Evolutionary conservation across 2,329 filamentous ascomycete species (phyloP).

Genomic region (Hypoxylon sp.): DNA sequence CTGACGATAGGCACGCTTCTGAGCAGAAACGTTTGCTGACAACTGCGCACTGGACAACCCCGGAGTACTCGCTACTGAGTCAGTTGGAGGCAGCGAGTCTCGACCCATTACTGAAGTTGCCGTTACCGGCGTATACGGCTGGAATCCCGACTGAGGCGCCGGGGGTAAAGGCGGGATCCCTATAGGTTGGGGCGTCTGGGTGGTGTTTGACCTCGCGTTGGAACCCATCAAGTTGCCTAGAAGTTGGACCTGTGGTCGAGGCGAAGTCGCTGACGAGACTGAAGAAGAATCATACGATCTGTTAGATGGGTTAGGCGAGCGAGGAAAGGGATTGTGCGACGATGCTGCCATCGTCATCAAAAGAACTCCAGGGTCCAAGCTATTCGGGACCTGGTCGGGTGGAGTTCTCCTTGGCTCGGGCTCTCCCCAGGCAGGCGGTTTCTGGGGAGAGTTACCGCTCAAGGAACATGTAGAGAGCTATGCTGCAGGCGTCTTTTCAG

Average conservation of each 20-base stretch:
- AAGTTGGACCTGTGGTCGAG: slow-evolving; percentile 68
- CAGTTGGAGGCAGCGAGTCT: slow-evolving; percentile 72
- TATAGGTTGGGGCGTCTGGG: slow-evolving; percentile 66
- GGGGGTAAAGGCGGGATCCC: slow-evolving; percentile 67
- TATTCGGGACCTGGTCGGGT: slow-evolving; percentile 55
- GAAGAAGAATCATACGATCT: slow-evolving; percentile 76
- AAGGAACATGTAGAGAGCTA: slow-evolving; percentile 59
- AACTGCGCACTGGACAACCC: slow-evolving; percentile 59
- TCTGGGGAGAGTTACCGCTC: slow-evolving; percentile 57
- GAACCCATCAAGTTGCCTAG: slow-evolving; percentile 67
- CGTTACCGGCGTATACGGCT: slow-evolving; percentile 67
- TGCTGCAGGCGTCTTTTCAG: slow-evolving; percentile 47
- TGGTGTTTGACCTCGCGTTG: slow-evolving; percentile 65
- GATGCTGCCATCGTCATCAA: slow-evolving; percentile 66
- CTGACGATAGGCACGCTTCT: slow-evolving; percentile 95
- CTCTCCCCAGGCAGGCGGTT: slow-evolving; percentile 57
- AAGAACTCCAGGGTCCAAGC: slow-evolving; percentile 53
- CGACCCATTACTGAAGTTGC: slow-evolving; percentile 67
- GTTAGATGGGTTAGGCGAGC: slow-evolving; percentile 73
- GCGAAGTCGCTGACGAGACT: slow-evolving; percentile 73
- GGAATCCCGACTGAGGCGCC: slow-evolving; percentile 62
- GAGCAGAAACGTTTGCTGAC: slow-evolving; percentile 73
- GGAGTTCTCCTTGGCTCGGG: slow-evolving; percentile 54
- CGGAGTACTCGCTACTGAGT: slow-evolving; percentile 70
- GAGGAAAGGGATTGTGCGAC: slow-evolving; percentile 71